Percentiles rank a stretch among this genome's conserved stretches.
These are phyloP conservation scores for Podaxis rugospora DNA, from an alignment of 768 basidiomycete genomes.

Conservation along the genomic window DNA sequence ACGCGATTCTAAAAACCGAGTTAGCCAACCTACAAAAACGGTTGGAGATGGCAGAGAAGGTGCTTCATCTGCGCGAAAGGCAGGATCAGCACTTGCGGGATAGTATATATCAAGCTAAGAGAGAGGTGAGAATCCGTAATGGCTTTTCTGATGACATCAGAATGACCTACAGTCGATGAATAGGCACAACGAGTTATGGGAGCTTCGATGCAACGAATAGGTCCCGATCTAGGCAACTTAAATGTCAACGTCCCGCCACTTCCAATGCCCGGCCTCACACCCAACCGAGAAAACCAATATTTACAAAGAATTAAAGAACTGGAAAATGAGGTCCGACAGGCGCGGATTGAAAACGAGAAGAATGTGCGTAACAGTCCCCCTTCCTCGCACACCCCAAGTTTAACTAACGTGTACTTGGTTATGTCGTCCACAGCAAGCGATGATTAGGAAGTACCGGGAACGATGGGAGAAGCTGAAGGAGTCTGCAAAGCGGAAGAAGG, in stretches of 20 bases:
- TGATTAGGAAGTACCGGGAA: slow-evolving; percentile 74
- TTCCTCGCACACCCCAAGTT: not conserved
- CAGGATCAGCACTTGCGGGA: slow-evolving; percentile 79
- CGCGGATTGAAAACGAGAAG: slow-evolving; percentile 75
- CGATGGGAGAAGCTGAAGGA: slow-evolving; percentile 90
- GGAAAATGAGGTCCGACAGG: slow-evolving; percentile 67
- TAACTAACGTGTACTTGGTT: not conserved
- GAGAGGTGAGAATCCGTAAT: slow-evolving; percentile 41
- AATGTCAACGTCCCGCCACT: slow-evolving; percentile 55
- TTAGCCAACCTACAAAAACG: slow-evolving; percentile 52
- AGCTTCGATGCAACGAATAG: slow-evolving; percentile 52
- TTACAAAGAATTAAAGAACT: slow-evolving; percentile 69
- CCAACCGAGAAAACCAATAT: slow-evolving; percentile 52
- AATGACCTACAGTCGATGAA: not conserved
- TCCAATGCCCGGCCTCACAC: slow-evolving; percentile 44
- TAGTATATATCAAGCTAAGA: slow-evolving; percentile 67
- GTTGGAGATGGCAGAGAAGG: slow-evolving; percentile 56
- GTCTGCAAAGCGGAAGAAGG: slow-evolving; percentile 81
- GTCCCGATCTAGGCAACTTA: slow-evolving; percentile 51
- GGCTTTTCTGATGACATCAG: not conserved
- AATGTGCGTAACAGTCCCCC: slow-evolving; percentile 45
- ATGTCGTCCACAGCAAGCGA: slow-evolving; percentile 4
- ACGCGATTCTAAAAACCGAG: slow-evolving; percentile 56
- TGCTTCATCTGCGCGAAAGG: slow-evolving; percentile 66
- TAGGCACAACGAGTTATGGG: slow-evolving; percentile 82